phyloP scores from a whole-genome alignment of 805 yeast genomes.

The Candida railenensis region DNA sequence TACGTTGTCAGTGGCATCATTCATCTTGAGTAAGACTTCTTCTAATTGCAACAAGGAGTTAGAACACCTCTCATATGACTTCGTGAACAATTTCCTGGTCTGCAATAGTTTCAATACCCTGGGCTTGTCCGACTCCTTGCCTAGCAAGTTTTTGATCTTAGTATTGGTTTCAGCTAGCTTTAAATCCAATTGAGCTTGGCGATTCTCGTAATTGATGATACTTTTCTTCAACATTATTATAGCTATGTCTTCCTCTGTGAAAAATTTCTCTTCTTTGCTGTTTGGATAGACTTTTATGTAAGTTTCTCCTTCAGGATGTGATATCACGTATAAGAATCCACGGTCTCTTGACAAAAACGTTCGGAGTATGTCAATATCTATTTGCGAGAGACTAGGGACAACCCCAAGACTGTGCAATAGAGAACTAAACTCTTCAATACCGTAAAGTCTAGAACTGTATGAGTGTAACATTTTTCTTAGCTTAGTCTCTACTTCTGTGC shows the following conservation, averaged over 20 bases:
- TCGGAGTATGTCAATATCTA: slow-evolving; percentile 28
- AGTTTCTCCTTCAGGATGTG: slow-evolving; percentile 10
- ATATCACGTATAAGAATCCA: background rate
- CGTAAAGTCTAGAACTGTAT: slow-evolving; percentile 4
- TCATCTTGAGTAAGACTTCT: slow-evolving; percentile 27
- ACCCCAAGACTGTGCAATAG: background rate
- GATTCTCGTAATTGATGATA: slow-evolving; percentile 16
- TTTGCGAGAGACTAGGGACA: slow-evolving; percentile 7
- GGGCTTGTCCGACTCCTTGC: background rate
- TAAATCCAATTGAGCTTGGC: slow-evolving; percentile 17
- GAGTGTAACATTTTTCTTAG: slow-evolving; percentile 9
- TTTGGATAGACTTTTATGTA: slow-evolving; percentile 7
- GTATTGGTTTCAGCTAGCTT: slow-evolving; percentile 18
- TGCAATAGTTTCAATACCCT: background rate
- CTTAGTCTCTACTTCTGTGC: slow-evolving; percentile 1
- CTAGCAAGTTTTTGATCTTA: slow-evolving; percentile 12
- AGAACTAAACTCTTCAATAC: background rate
- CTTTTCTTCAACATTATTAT: slow-evolving; percentile 26
- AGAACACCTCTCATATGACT: slow-evolving; percentile 18
- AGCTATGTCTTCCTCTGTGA: slow-evolving; percentile 28
- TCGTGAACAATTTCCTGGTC: slow-evolving; percentile 8
- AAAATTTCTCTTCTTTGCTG: background rate
- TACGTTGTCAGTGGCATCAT: slow-evolving; percentile 32
- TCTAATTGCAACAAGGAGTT: slow-evolving; percentile 20
- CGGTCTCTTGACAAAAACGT: slow-evolving; percentile 27